These are phyloP conservation scores for Camelina neglecta DNA, from an alignment of 345 rosid species.

Conservation along the genomic window DNA sequence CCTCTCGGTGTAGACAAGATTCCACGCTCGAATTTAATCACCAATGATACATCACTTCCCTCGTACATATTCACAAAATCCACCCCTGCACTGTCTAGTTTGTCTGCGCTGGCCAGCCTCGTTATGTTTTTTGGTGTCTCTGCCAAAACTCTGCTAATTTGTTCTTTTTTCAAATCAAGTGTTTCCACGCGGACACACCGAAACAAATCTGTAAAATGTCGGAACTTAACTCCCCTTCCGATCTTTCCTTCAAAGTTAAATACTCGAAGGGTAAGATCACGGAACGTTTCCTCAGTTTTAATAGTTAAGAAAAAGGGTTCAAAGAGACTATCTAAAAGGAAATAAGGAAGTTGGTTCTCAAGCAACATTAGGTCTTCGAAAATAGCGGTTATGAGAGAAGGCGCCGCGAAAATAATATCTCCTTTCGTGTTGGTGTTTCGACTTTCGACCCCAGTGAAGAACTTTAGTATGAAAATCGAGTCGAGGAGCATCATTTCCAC, in stretches of 20 bases:
- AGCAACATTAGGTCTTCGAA: not conserved
- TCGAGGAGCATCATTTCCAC: not conserved
- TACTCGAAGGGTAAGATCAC: not conserved
- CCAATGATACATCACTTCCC: conserved; percentile 21
- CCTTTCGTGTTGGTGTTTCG: not conserved
- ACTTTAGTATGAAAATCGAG: not conserved
- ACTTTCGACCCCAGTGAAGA: not conserved
- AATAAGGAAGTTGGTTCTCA: not conserved
- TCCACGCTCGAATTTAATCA: not conserved
- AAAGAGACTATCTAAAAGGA: not conserved
- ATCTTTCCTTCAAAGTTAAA: not conserved
- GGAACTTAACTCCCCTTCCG: not conserved
- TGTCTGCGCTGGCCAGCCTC: conserved; percentile 25
- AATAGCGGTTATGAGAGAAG: not conserved
- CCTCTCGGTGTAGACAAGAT: conserved; percentile 13
- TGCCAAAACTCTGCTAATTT: not conserved
- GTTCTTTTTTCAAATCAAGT: conserved; percentile 20
- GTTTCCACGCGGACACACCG: conserved; percentile 32
- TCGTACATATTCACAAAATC: not conserved
- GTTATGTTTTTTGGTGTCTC: not conserved
- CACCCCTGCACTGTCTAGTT: conserved; percentile 33
- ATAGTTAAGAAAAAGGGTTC: not conserved
- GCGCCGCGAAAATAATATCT: no score
- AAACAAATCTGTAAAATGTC: conserved; percentile 37
- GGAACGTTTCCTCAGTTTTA: not conserved